These are phyloP conservation scores for Solanum clarkiae DNA, from an alignment of 257 asterid species.

Conservation along the genomic window DNA sequence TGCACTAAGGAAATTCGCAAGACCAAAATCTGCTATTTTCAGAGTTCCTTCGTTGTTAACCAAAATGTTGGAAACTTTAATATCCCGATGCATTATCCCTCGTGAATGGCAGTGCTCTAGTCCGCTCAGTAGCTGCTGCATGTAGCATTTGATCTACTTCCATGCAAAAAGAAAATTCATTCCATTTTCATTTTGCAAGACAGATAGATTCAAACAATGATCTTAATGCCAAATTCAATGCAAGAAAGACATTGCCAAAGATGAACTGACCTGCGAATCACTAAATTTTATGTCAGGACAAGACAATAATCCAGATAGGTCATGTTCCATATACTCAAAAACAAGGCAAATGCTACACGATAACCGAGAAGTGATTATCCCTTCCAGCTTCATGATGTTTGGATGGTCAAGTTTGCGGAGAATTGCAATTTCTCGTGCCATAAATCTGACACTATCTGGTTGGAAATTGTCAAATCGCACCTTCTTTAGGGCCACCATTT, in stretches of 20 bases:
- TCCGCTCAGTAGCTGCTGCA: constrained; percentile 68
- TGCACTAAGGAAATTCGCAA: constrained; percentile 52
- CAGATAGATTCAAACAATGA: background rate
- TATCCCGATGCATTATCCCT: constrained; percentile 82
- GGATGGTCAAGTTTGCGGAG: constrained; percentile 89
- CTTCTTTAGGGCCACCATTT: constrained; percentile 82
- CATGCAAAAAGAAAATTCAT: constrained; percentile 5
- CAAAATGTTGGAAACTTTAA: constrained; percentile 71
- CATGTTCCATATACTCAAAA: constrained; percentile 98
- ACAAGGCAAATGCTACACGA: constrained; percentile 78
- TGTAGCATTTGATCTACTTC: constrained; percentile 83
- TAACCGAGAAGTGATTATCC: constrained; percentile 70
- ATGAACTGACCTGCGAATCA: constrained; percentile 60
- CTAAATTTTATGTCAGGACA: constrained; percentile 79
- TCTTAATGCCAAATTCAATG: background rate
- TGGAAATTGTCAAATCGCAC: constrained; percentile 81
- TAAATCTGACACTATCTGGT: constrained; percentile 80
- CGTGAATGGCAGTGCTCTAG: constrained; percentile 76
- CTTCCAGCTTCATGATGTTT: constrained; percentile 86
- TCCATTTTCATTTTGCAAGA: background rate
- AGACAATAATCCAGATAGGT: constrained; percentile 79
- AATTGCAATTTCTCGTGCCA: constrained; percentile 81
- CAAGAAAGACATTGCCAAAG: background rate
- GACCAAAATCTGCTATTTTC: constrained; percentile 89
- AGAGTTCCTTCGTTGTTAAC: constrained; percentile 70